phyloP scores from a whole-genome alignment of 2,329 filamentous ascomycete species.

The Phyllosticta citrichinensis region DNA sequence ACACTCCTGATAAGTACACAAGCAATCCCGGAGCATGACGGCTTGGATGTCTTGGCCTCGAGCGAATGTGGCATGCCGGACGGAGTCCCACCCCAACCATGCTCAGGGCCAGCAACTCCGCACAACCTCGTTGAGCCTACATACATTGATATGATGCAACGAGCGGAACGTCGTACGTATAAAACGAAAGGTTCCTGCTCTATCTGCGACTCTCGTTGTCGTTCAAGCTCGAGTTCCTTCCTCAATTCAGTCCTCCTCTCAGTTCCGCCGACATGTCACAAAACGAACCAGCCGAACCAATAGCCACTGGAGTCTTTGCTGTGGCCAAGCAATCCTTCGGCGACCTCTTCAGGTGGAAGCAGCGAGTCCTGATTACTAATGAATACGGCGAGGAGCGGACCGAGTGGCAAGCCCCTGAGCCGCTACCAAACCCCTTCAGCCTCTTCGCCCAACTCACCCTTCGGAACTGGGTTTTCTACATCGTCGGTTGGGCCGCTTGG shows the following conservation, averaged over 20 bases:
- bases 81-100: slow-evolving; percentile 6
- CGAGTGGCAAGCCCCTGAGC: slow-evolving; percentile 59
- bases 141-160: neutral
- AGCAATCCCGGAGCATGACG: neutral
- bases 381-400: slow-evolving; percentile 53
- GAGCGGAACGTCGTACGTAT: neutral
- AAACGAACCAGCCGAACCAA: slow-evolving; percentile 50
- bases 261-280: neutral
- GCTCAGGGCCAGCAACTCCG: neutral
- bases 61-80: neutral
- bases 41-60: slow-evolving; percentile 8
- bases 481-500: slow-evolving; percentile 67
- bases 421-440: slow-evolving; percentile 59
- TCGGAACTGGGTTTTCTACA: slow-evolving; percentile 63
- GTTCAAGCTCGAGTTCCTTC: neutral
- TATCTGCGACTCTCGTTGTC: neutral
- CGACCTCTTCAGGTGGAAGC: slow-evolving; percentile 65
- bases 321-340: slow-evolving; percentile 54
- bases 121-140: neutral
- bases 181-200: neutral
- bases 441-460: slow-evolving; percentile 54
- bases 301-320: slow-evolving; percentile 54
- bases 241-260: neutral
- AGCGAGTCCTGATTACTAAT: slow-evolving; percentile 58
- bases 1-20: neutral